Conservation (phyloP, 768 basidiomycete genomes). For the Russula compacta region DNA sequence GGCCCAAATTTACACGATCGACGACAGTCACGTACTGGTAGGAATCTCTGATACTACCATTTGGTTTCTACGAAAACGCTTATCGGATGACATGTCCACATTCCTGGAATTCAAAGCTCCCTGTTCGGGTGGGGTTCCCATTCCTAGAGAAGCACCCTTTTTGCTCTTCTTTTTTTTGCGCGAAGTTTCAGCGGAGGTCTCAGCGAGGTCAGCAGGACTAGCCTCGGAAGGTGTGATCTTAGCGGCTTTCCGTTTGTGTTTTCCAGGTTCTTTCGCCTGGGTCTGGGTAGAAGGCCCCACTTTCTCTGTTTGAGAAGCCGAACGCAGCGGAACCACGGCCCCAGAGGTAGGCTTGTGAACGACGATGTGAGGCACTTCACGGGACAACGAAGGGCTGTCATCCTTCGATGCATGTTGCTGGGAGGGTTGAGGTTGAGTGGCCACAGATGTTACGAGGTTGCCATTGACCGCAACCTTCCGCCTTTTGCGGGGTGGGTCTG, state of each 20-base stretch:
- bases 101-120: not conserved
- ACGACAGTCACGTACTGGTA: constrained; percentile 1
- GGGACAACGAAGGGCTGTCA: not conserved
- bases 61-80: not conserved
- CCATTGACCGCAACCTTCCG: constrained; percentile 4
- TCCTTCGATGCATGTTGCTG: not conserved
- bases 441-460: not conserved
- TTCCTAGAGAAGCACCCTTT: not conserved
- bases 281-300: not conserved
- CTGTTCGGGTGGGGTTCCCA: not conserved
- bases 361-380: too few species aligned
- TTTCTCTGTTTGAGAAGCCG: not conserved
- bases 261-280: not conserved
- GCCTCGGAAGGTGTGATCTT: not conserved
- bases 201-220: not conserved
- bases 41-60: not conserved
- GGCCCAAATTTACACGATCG: not conserved
- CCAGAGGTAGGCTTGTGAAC: not conserved
- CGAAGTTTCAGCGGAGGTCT: not conserved
- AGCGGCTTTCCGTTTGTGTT: not conserved
- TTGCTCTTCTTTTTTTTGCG: constrained; percentile 2
- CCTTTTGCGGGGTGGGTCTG: constrained; percentile 3
- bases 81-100: not conserved
- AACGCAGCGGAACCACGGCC: not conserved
- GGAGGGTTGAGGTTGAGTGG: not conserved